These are phyloP conservation scores for Blastobotrys terrestris DNA, from an alignment of 805 yeast species.

Conservation along the genomic window DNA sequence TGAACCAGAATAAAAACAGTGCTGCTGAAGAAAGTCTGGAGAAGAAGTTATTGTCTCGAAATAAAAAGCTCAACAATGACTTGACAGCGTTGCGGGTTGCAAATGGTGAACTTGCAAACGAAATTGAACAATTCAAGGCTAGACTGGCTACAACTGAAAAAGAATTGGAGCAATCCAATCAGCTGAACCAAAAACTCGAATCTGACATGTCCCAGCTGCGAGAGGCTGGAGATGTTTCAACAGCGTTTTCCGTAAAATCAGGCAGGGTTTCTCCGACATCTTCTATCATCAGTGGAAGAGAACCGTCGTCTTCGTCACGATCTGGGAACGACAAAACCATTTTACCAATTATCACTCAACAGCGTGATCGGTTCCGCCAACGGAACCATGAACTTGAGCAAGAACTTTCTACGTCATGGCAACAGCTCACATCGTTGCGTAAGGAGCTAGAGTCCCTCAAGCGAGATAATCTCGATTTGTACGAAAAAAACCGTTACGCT, in stretches of 20 bases:
- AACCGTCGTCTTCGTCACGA: slow-evolving; percentile 8
- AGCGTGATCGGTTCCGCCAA: slow-evolving; percentile 87
- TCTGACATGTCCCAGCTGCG: slow-evolving; percentile 61
- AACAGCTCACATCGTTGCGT: slow-evolving; percentile 52
- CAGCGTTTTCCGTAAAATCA: slow-evolving; percentile 31
- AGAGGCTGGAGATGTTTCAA: slow-evolving; percentile 30
- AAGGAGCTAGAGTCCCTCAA: slow-evolving; percentile 59
- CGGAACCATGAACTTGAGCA: slow-evolving; percentile 79
- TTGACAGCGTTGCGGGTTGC: slow-evolving; percentile 59
- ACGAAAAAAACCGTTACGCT: slow-evolving; percentile 51
- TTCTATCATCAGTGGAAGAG: slow-evolving; percentile 28
- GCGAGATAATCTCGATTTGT: slow-evolving; percentile 69
- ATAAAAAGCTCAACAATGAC: slow-evolving; percentile 66
- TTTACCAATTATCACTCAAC: slow-evolving; percentile 85
- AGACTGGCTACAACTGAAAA: slow-evolving; percentile 23
- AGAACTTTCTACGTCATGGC: slow-evolving; percentile 56
- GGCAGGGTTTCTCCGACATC: slow-evolving; percentile 38
- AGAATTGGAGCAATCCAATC: slow-evolving; percentile 39
- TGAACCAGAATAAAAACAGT: slow-evolving; percentile 29
- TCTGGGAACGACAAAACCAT: slow-evolving; percentile 38
- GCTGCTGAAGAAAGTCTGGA: slow-evolving; percentile 35
- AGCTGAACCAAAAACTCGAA: slow-evolving; percentile 60
- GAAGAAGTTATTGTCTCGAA: slow-evolving; percentile 58
- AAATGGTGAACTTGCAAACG: slow-evolving; percentile 41
- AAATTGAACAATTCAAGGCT: slow-evolving; percentile 36